These are phyloP conservation scores for Irpex rosettiformis DNA, from an alignment of 1,284 basidiomycete genomes.

Conservation along the genomic window DNA sequence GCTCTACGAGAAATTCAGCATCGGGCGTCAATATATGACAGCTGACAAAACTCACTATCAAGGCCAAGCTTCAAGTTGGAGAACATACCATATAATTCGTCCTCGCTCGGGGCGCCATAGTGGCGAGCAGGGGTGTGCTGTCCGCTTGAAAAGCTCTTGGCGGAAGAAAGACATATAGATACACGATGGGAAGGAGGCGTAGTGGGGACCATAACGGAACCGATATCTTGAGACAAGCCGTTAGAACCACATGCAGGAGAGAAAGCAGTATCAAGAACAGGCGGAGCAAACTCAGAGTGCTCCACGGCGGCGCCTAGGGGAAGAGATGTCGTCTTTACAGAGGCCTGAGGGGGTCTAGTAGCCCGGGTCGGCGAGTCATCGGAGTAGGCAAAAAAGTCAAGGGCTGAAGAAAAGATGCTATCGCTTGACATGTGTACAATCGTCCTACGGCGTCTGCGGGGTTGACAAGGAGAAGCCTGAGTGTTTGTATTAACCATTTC, in stretches of 20 bases:
- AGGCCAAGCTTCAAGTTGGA: slow-evolving; percentile 28
- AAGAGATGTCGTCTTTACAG: slow-evolving; percentile 9
- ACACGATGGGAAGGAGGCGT: neutral
- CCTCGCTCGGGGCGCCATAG: slow-evolving; percentile 18
- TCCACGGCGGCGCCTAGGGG: slow-evolving; percentile 1
- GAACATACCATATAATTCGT: slow-evolving; percentile 30
- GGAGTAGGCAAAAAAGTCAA: slow-evolving; percentile 29
- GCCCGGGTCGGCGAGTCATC: slow-evolving; percentile 13
- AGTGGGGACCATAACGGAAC: neutral
- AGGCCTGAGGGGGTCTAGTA: neutral
- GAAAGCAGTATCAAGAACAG: slow-evolving; percentile 15
- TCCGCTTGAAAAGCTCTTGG: neutral
- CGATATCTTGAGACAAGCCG: neutral
- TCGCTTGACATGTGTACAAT: slow-evolving; percentile 28
- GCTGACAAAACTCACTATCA: slow-evolving; percentile 23
- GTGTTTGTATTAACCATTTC: slow-evolving; percentile 4
- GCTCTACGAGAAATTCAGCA: neutral
- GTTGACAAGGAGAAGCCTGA: slow-evolving; percentile 5
- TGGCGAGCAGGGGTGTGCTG: slow-evolving; percentile 1
- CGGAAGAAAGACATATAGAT: neutral
- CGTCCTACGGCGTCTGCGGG: slow-evolving; percentile 25
- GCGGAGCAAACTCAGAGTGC: neutral
- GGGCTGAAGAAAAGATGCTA: slow-evolving; percentile 33
- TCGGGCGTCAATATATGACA: neutral
- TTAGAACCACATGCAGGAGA: slow-evolving; percentile 11